Conservation (phyloP, 2,329 filamentous ascomycete genomes). For the Trichoderma cornu-damae region DNA sequence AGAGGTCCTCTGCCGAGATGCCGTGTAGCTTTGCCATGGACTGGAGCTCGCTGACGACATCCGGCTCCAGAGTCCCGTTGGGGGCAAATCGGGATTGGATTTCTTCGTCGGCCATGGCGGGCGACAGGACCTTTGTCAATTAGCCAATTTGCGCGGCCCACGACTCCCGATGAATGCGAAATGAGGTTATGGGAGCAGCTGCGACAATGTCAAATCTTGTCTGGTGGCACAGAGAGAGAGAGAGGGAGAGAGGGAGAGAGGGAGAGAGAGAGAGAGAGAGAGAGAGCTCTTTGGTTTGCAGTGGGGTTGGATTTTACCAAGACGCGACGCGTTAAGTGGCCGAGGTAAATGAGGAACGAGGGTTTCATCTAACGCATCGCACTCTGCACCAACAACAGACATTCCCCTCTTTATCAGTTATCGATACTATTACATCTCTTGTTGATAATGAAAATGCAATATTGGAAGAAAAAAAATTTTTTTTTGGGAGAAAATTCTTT, state of each 20-base stretch:
- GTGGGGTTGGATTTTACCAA: slow-evolving; percentile 1
- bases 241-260: background rate
- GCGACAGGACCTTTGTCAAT: slow-evolving; percentile 4
- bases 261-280: background rate
- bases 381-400: too few relatives aligned
- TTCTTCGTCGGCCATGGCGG: slow-evolving; percentile 36
- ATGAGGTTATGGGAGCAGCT: background rate
- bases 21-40: slow-evolving; percentile 83
- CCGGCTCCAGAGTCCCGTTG: slow-evolving; percentile 56
- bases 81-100: slow-evolving; percentile 35
- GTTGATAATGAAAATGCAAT: too few relatives aligned
- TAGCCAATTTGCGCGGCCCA: background rate
- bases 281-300: slow-evolving; percentile 3
- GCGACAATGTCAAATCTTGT: background rate
- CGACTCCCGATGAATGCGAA: background rate
- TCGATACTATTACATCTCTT: too few relatives aligned
- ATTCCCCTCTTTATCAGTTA: too few relatives aligned
- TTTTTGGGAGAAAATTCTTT: too few relatives aligned
- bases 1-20: slow-evolving; percentile 77
- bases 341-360: background rate
- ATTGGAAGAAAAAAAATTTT: too few relatives aligned
- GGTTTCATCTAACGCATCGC: background rate
- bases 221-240: background rate
- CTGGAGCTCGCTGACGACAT: slow-evolving; percentile 74
- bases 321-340: slow-evolving; percentile 18